Base-by-base conservation (phyloP, 148 eudicot genomes). In the Salicornia ramosissima region DNA sequence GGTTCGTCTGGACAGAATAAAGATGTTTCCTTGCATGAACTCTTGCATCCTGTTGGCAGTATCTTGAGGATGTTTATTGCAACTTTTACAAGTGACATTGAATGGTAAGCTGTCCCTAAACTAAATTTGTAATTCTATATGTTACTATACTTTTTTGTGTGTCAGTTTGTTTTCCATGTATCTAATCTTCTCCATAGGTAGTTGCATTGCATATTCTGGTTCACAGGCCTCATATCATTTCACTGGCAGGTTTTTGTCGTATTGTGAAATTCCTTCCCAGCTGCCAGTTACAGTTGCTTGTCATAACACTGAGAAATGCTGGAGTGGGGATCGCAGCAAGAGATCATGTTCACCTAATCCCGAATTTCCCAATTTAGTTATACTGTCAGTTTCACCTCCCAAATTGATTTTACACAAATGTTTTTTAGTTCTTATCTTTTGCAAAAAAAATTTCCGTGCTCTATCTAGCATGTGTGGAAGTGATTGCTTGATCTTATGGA, bases 261-360 rank as follows among this genome's bases (percentile, higher is more conserved):
- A 81, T 77, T 92, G 97, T 80, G 75, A 75, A 68, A 90, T 92
- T 75, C 96, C 97, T 43, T 57, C 75, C 65, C 84, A 85, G 73
- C 81, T 92, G 26, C 96, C 96, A 6, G 83, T 92, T 66, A 89
- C 94, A 65, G 76, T 92, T 62, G 96, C 88, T 40, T 88, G 97
- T 74, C 97, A 92, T 75, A 83, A 81, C 71, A 77, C 86, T 61
- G 96, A 83, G 68, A 84, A 81, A 80, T 87, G 97, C 81, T 92
- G 97, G 97, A 87, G 91, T 81, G 73, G 78, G 34, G 73, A 77
- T 80, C 86, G 77, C 54, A 83, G 79, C 61, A 77, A 85, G 67
- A 86, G 97, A 82, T 76, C 68, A 39, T 78, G 88, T 45, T 80
- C 68, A 72, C 97, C 97, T n/a, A 76, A 68, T 71, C 75, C 85